A percentile compares a stretch with the other conserved stretches of the same genome.
phyloP scores from a whole-genome alignment of 2,329 filamentous ascomycete species.

The Chaetomiaceae sp. region DNA sequence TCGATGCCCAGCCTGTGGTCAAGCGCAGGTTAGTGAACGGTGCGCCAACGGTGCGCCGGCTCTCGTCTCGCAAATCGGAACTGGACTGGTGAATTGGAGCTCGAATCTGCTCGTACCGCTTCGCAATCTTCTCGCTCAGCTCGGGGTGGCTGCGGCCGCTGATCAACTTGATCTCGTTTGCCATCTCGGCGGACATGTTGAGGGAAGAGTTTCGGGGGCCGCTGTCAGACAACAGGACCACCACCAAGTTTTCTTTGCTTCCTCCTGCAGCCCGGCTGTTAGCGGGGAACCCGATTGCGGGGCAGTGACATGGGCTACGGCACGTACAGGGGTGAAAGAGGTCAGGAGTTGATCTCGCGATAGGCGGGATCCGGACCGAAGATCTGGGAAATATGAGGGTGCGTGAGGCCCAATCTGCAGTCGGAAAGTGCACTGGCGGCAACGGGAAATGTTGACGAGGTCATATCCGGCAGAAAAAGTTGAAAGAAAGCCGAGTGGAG shows the following conservation, averaged over 20 bases:
- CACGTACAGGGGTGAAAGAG: constrained; percentile 3
- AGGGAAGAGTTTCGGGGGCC: constrained; percentile 11
- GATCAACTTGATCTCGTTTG: constrained; percentile 51
- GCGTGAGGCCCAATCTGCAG: constrained; percentile 12
- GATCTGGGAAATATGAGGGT: background rate
- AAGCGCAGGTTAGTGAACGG: constrained; percentile 14
- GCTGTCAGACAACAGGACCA: constrained; percentile 22
- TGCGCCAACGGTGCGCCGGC: too few species aligned
- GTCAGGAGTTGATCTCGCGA: background rate
- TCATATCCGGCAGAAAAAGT: constrained; percentile 26
- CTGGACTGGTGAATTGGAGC: too few species aligned
- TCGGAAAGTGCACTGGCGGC: constrained; percentile 11
- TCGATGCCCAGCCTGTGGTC: constrained; percentile 65
- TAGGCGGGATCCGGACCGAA: background rate
- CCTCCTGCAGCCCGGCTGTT: constrained; percentile 23
- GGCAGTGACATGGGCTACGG: constrained; percentile 16
- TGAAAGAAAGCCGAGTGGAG: constrained; percentile 28
- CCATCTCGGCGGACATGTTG: constrained; percentile 38
- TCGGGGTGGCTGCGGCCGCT: constrained; percentile 47
- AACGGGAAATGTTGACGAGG: constrained; percentile 7
- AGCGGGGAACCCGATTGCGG: constrained; percentile 23
- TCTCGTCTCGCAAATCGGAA: too few species aligned
- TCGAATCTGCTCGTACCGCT: constrained; percentile 23
- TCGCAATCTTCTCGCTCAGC: constrained; percentile 39
- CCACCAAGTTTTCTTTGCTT: constrained; percentile 19